Evolutionary conservation across 1,139 yeast genomes (phyloP).

Genomic region (Eremothecium sinecaudum): DNA sequence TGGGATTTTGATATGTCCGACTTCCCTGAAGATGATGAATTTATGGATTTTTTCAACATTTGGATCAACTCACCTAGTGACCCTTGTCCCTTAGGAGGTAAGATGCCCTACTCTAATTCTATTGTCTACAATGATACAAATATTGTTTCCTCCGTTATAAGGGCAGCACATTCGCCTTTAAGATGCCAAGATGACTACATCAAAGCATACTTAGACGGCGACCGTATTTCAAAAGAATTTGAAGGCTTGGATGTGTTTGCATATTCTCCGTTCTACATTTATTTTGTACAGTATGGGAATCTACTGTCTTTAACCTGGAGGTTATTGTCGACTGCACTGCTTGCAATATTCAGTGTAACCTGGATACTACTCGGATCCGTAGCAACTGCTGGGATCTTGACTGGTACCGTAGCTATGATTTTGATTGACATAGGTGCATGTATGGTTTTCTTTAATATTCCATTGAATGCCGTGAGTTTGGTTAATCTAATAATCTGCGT

Average conservation of each 20-base stretch:
- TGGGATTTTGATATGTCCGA: conserved; percentile 77
- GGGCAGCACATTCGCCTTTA: conserved; percentile 75
- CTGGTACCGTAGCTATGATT: conserved; percentile 53
- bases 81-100: conserved; percentile 92
- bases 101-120: conserved; percentile 75
- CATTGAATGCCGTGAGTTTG: conserved; percentile 79
- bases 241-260: conserved; percentile 62
- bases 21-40: conserved; percentile 68
- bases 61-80: conserved; percentile 85
- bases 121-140: conserved; percentile 38
- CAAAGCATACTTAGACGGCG: conserved; percentile 62
- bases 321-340: conserved; percentile 48
- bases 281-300: conserved; percentile 76
- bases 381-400: conserved; percentile 47
- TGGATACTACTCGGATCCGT: conserved; percentile 57
- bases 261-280: conserved; percentile 85
- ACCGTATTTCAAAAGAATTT: conserved; percentile 58
- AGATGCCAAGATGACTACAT: conserved; percentile 80
- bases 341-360: conserved; percentile 47
- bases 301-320: conserved; percentile 49
- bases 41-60: conserved; percentile 59
- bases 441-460: conserved; percentile 65
- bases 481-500: conserved; percentile 85
- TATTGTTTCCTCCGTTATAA: conserved; percentile 55
- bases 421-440: conserved; percentile 69